These are phyloP conservation scores for Silene vulgaris DNA, from an alignment of 179 eudicot genomes.

Conservation along the genomic window DNA sequence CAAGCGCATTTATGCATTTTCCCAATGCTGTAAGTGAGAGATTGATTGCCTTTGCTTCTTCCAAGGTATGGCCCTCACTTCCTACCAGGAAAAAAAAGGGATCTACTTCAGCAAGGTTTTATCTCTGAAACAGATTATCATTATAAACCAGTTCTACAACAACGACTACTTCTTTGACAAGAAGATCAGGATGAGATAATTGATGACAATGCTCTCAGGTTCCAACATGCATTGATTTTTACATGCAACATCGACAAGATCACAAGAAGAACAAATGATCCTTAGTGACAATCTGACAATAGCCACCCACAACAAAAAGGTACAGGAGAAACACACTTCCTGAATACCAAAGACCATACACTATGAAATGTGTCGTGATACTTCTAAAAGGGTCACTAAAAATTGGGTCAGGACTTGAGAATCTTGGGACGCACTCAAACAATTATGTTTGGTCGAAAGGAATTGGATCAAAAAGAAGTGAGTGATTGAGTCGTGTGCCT, in stretches of 20 bases:
- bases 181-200: background rate
- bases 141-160: background rate
- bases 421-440: background rate
- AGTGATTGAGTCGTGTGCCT: background rate
- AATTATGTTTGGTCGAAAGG: background rate
- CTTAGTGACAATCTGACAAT: background rate
- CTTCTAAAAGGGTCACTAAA: background rate
- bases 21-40: slow-evolving; percentile 97
- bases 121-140: slow-evolving; percentile 5
- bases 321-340: background rate
- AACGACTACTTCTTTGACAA: background rate
- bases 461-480: background rate
- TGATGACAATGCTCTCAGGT: background rate
- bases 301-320: background rate
- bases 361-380: background rate
- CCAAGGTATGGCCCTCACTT: slow-evolving; percentile 95
- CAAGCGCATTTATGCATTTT: slow-evolving; percentile 98
- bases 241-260: background rate
- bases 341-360: background rate
- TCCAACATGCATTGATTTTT: background rate
- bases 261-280: background rate
- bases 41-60: slow-evolving; percentile 96
- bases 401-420: background rate
- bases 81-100: slow-evolving; percentile 45
- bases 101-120: slow-evolving; percentile 1